Base-by-base conservation (phyloP, 257 asterid genomes). In the Solanum clarkiae region DNA sequence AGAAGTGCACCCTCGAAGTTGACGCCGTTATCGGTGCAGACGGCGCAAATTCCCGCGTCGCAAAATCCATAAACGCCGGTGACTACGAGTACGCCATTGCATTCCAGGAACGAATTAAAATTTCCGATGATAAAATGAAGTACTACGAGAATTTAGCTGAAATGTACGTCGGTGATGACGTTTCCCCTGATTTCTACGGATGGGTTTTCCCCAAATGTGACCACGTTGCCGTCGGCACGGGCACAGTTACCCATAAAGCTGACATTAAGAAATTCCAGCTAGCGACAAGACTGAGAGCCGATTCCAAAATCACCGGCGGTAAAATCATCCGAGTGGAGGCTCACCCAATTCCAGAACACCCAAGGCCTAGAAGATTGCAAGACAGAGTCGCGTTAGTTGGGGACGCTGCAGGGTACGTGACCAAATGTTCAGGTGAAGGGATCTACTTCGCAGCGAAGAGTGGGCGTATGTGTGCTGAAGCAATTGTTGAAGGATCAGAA, bases 121-220 rank as follows among this genome's bases (percentile, higher is more conserved):
- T 96, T 88, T 90, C 99, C 7, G 94, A 96, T 47, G 96, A 89
- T 1, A 96, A 96, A 44, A 96, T 96, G 99, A 93, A 92, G 91
- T 94, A 93, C 85, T 96, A 94, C 66, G 98, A 94, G 55, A 82
- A 93, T 80, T 82, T 94, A 16, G 98, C 98, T 4, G 98, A 96
- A 75, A 94, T 94, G 98, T 93, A 96, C 80, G 99, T 96, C 69
- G 98, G 99, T 2, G 99, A 94, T 47, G 98, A 96, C 55, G 98
- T 96, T 6, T 94, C 98, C 0, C 98, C 98, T 0, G 98, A 96
- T 79, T 96, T 96, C 83, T 96, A 96, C 86, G 99, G 98, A 3
- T 95, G 98, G 99, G 99, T 95, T 16, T 94, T 94, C 89, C 98
- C 98, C 0, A 96, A 96, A 87, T 95, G 98, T 87, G 98, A 96